Evolutionary conservation across 2,329 filamentous ascomycete genomes (phyloP).

Genomic region (Neofusicoccum sp.): DNA sequence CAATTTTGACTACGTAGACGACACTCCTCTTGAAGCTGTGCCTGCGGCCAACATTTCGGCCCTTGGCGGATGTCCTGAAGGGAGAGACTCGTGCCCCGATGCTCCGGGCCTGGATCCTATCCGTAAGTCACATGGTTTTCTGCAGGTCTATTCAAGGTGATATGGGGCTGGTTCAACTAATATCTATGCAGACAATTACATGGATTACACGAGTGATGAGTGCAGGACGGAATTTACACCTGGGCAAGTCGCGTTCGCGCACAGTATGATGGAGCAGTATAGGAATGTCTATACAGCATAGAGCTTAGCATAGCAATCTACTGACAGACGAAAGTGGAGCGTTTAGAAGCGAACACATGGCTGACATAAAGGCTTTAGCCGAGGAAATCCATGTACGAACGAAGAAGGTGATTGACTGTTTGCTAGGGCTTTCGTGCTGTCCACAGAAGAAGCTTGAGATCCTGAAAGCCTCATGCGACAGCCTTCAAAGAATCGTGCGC

Average conservation of each 20-base stretch:
- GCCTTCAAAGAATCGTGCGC: too few species aligned
- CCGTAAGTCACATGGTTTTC: conserved; percentile 7
- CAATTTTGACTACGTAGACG: conserved; percentile 45
- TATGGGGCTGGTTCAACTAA: background rate
- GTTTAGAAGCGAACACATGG: too few species aligned
- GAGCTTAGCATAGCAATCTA: too few species aligned
- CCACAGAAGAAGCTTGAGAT: too few species aligned
- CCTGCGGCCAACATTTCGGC: background rate
- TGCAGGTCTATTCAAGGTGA: background rate
- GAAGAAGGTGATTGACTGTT: too few species aligned
- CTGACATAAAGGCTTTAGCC: too few species aligned
- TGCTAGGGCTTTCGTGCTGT: too few species aligned
- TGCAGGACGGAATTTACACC: conserved; percentile 2
- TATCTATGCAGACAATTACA: conserved; percentile 33
- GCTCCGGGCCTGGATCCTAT: conserved; percentile 36
- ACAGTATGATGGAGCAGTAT: background rate
- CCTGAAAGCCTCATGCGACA: too few species aligned
- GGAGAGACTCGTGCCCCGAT: conserved; percentile 33
- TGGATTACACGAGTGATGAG: conserved; percentile 34
- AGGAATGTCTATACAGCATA: too few species aligned
- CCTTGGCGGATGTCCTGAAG: background rate
- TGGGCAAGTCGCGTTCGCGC: background rate
- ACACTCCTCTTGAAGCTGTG: conserved; percentile 44
- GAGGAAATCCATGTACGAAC: too few species aligned
- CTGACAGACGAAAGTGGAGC: too few species aligned